Evolutionary conservation across 208 protist genomes (phyloP).

Genomic region (Leishmania lainsoni): DNA sequence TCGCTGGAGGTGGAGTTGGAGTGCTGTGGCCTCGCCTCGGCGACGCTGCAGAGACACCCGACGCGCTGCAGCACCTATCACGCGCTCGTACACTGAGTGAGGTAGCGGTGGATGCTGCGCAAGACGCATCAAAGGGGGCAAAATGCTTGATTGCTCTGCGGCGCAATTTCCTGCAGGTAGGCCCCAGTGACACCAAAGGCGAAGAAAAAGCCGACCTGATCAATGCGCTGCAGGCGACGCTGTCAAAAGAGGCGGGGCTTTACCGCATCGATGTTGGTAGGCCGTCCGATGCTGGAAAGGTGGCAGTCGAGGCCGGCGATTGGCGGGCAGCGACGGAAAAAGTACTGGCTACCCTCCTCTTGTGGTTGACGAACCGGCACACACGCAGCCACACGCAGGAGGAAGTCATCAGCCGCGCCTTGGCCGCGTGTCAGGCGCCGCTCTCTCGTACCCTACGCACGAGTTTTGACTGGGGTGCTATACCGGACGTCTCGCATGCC

Average conservation of each 20-base stretch:
- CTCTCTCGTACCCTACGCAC: constrained; percentile 13
- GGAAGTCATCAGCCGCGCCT: constrained; percentile 10
- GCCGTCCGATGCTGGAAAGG: neutral
- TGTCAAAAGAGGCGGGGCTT: neutral
- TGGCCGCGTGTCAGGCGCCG: constrained; percentile 20
- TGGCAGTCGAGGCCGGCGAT: neutral
- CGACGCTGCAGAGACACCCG: neutral
- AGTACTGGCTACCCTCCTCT: constrained; percentile 13
- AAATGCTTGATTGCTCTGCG: constrained; percentile 18
- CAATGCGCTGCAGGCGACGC: neutral
- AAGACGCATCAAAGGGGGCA: neutral
- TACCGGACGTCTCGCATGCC: neutral
- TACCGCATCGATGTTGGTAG: neutral
- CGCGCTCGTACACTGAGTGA: constrained; percentile 17
- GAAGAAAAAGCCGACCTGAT: neutral
- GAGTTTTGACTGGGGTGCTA: constrained; percentile 11
- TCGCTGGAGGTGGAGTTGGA: constrained; percentile 21
- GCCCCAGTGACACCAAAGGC: neutral
- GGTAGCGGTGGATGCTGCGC: neutral
- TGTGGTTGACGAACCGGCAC: constrained; percentile 18
- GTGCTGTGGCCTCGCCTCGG: constrained; percentile 16
- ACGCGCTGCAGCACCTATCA: neutral
- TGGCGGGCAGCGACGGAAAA: constrained; percentile 4
- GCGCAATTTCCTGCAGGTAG: constrained; percentile 10
- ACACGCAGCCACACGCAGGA: neutral